Percentiles rank a stretch among this genome's conserved stretches.
These are phyloP conservation scores for Colletotrichum scovillei DNA, from an alignment of 2,329 filamentous ascomycete genomes.

Conservation along the genomic window DNA sequence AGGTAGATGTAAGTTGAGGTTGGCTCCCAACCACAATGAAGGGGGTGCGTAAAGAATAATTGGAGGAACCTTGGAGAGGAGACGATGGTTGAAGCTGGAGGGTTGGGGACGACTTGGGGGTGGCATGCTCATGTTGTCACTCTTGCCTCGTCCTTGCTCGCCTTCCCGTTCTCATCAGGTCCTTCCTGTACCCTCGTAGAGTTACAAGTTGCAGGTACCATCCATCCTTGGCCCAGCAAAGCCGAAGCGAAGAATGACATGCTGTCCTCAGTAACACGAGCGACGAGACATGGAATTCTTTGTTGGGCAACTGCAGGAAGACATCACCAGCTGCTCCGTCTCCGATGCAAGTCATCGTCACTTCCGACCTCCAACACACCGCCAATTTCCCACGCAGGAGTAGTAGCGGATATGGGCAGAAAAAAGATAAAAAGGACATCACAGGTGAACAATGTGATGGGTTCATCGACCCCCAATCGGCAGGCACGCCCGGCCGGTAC, in stretches of 20 bases:
- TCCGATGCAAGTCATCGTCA: slow-evolving; percentile 31
- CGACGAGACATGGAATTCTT: not conserved
- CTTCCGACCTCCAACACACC: slow-evolving; percentile 19
- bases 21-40: not conserved
- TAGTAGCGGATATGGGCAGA: slow-evolving; percentile 11
- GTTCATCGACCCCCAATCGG: slow-evolving; percentile 6
- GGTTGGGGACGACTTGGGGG: not conserved
- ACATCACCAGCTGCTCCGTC: slow-evolving; percentile 14
- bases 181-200: not conserved
- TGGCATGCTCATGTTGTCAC: not conserved
- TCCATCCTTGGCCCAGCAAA: not conserved
- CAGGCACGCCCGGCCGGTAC: slow-evolving; percentile 13
- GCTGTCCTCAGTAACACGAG: not conserved
- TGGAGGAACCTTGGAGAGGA: not conserved
- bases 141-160: not conserved
- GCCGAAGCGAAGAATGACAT: not conserved
- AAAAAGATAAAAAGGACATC: not conserved
- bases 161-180: not conserved
- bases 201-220: too few relatives aligned
- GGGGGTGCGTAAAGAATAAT: not conserved
- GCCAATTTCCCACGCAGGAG: slow-evolving; percentile 1
- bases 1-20: not conserved
- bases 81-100: not conserved
- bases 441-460: slow-evolving; percentile 12
- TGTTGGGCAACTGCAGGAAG: slow-evolving; percentile 3